Evolutionary conservation across 192 early-diverging fungal genomes (phyloP).

Genomic region (Podila minutissima): DNA sequence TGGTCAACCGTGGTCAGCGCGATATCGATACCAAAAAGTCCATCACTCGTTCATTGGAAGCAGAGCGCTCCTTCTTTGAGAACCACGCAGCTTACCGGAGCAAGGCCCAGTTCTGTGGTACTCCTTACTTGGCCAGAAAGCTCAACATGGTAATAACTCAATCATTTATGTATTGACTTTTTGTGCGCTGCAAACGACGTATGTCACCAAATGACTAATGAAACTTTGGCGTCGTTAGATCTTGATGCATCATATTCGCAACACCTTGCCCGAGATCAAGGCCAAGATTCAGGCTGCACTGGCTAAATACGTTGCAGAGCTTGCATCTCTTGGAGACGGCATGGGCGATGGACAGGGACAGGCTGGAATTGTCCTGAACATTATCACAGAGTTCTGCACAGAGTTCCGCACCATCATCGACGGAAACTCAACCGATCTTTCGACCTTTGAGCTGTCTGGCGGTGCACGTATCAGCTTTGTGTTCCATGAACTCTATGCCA

Average conservation of each 20-base stretch:
- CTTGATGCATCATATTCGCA: constrained; percentile 99
- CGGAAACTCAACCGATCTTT: constrained; percentile 95
- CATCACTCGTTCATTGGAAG: constrained; percentile 88
- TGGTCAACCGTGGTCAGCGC: constrained; percentile 98
- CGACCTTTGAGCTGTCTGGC: constrained; percentile 94
- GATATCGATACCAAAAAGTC: constrained; percentile 96
- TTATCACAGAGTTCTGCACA: constrained; percentile 98
- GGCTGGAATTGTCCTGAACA: constrained; percentile 93
- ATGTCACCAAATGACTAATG: neutral
- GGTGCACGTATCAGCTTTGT: constrained; percentile 99
- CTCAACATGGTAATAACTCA: constrained; percentile 83
- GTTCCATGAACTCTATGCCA: constrained; percentile 96
- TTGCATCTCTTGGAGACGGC: constrained; percentile 91
- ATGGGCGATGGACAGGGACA: constrained; percentile 79
- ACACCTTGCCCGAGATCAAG: constrained; percentile 99
- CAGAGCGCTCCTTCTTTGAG: constrained; percentile 93
- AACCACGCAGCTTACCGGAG: constrained; percentile 92
- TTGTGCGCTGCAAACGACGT: neutral
- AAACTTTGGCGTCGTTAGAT: constrained; percentile 65
- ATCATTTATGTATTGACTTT: neutral
- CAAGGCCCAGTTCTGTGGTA: constrained; percentile 99
- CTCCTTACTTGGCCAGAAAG: constrained; percentile 95
- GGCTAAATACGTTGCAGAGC: constrained; percentile 86
- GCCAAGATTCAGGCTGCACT: constrained; percentile 91
- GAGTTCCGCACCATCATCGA: constrained; percentile 97